Conservation (phyloP, 768 basidiomycete genomes). For the Pulveroboletus sp. region DNA sequence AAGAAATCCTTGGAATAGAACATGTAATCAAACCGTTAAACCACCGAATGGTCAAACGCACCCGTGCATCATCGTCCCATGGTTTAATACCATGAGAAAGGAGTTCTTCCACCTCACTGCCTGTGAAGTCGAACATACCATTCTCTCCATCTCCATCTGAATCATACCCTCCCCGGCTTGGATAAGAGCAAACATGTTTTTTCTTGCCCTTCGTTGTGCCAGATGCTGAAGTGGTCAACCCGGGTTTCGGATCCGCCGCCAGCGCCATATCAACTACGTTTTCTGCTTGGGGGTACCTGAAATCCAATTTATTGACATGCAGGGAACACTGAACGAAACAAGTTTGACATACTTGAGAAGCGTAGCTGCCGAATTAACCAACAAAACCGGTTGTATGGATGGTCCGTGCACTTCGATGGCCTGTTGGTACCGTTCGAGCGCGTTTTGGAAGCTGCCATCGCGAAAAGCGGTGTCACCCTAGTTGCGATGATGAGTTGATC, state of each 20-base stretch:
- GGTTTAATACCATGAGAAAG: constrained; percentile 39
- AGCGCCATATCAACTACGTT: constrained; percentile 27
- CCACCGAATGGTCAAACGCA: constrained; percentile 12
- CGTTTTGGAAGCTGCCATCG: constrained; percentile 32
- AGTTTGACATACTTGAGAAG: constrained; percentile 33
- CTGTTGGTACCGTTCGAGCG: constrained; percentile 37
- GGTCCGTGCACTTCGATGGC: constrained; percentile 37
- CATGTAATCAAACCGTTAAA: neutral
- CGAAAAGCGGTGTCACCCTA: constrained; percentile 43
- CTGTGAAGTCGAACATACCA: constrained; percentile 24
- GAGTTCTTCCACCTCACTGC: constrained; percentile 33
- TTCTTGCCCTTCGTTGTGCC: neutral
- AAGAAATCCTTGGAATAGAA: constrained; percentile 15
- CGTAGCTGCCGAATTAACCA: constrained; percentile 40
- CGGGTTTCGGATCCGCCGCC: constrained; percentile 20
- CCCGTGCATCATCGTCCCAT: constrained; percentile 42
- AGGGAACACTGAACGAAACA: no score
- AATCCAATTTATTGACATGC: no score
- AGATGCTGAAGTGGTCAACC: no score
- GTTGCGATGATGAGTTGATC: no score
- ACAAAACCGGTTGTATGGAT: constrained; percentile 29
- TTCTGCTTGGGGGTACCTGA: constrained; percentile 28
- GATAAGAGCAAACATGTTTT: neutral
- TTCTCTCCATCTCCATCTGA: constrained; percentile 1
- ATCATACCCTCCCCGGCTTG: neutral